These are phyloP conservation scores for Hymenoscyphus infarciens DNA, from an alignment of 2,329 filamentous ascomycete species.

Conservation along the genomic window DNA sequence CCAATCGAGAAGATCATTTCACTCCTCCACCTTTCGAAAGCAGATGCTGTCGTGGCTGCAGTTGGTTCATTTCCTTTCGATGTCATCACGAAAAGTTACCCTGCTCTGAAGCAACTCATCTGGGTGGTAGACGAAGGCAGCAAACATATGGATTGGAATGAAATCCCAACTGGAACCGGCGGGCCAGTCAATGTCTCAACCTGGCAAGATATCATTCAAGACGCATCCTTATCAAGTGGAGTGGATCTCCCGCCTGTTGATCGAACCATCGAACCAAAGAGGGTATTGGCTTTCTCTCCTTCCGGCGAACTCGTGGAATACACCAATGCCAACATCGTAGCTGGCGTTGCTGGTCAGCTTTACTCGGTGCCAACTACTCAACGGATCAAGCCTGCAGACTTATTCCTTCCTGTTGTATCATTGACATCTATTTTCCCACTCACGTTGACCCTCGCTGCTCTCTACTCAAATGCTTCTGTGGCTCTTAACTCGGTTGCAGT, in stretches of 20 bases:
- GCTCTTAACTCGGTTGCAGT: conserved; percentile 87
- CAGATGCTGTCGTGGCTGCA: conserved; percentile 78
- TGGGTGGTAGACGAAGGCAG: conserved; percentile 93
- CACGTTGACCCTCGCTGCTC: conserved; percentile 72
- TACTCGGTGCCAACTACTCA: conserved; percentile 72
- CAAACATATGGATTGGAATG: conserved; percentile 92
- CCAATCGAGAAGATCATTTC: conserved; percentile 64
- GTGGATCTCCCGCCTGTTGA: conserved; percentile 62
- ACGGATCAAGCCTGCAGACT: conserved; percentile 68
- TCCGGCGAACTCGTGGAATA: conserved; percentile 73
- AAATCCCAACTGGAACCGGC: conserved; percentile 73
- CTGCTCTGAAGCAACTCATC: conserved; percentile 71
- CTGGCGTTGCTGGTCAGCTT: conserved; percentile 76
- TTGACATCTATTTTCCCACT: conserved; percentile 78
- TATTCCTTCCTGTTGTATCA: conserved; percentile 81
- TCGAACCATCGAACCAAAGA: conserved; percentile 49
- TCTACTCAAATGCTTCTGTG: conserved; percentile 80
- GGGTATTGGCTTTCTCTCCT: conserved; percentile 67
- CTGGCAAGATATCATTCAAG: conserved; percentile 85
- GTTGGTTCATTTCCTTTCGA: conserved; percentile 86
- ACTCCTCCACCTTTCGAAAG: conserved; percentile 68
- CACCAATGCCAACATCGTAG: conserved; percentile 77
- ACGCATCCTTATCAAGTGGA: conserved; percentile 56
- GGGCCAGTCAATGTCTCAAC: conserved; percentile 77
- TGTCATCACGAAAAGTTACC: conserved; percentile 63